These are phyloP conservation scores for Umbelopsis vinacea DNA, from an alignment of 192 early-diverging fungal genomes.

Conservation along the genomic window DNA sequence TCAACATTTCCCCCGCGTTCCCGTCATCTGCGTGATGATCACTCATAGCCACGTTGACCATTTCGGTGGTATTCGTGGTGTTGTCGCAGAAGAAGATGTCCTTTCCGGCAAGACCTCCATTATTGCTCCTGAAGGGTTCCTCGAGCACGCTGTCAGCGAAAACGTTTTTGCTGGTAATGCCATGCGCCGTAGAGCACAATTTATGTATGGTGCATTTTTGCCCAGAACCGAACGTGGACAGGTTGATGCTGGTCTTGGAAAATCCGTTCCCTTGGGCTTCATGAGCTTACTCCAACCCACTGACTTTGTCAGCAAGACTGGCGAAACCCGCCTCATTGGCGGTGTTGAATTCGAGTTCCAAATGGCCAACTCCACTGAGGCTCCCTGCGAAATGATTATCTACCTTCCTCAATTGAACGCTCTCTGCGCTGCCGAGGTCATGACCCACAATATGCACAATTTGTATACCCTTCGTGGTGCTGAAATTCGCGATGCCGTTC, in stretches of 20 bases:
- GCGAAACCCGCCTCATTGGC: not conserved
- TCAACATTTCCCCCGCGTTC: not conserved
- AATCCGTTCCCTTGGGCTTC: not conserved
- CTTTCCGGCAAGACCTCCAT: not conserved
- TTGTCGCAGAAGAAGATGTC: slow-evolving; percentile 3
- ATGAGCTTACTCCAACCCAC: not conserved
- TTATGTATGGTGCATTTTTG: slow-evolving; percentile 3
- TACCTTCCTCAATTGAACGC: slow-evolving; percentile 2
- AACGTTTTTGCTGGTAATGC: slow-evolving; percentile 5
- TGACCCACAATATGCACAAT: slow-evolving; percentile 22
- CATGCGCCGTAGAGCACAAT: slow-evolving; percentile 20
- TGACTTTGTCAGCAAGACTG: not conserved
- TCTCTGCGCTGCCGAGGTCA: slow-evolving; percentile 15
- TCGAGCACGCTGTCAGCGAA: slow-evolving; percentile 14
- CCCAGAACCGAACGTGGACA: not conserved
- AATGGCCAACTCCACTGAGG: slow-evolving; percentile 17
- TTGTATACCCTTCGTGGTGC: slow-evolving; percentile 17
- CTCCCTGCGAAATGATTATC: slow-evolving; percentile 9
- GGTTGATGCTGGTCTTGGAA: slow-evolving; percentile 13
- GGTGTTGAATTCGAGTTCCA: slow-evolving; percentile 13
- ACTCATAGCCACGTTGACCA: slow-evolving; percentile 17
- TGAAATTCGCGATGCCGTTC: slow-evolving; percentile 11
- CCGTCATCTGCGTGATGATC: not conserved
- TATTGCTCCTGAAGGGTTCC: slow-evolving; percentile 10
- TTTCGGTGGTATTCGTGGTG: slow-evolving; percentile 15